These are phyloP conservation scores for Pleurotus tuber-regium DNA, from an alignment of 768 basidiomycete species.

Conservation along the genomic window DNA sequence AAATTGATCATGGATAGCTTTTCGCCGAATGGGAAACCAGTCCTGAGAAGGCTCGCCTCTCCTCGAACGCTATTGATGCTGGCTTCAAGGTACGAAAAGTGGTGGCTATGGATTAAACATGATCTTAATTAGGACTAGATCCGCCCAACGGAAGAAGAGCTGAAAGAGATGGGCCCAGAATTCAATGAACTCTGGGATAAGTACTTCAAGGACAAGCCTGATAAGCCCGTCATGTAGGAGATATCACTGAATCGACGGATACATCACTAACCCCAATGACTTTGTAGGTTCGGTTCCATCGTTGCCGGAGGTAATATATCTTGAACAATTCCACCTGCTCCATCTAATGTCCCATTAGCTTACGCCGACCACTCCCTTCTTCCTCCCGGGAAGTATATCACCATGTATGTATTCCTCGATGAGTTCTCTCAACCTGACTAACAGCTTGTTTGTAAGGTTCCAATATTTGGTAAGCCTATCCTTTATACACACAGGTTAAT, in stretches of 20 bases:
- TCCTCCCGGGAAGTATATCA: slow-evolving; percentile 70
- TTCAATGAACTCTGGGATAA: slow-evolving; percentile 65
- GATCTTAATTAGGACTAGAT: slow-evolving; percentile 36
- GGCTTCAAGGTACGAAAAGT: slow-evolving; percentile 56
- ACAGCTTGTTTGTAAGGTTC: slow-evolving; percentile 37
- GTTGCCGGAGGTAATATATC: slow-evolving; percentile 51
- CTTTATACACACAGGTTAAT: not conserved
- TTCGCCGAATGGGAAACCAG: slow-evolving; percentile 65
- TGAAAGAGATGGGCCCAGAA: slow-evolving; percentile 78
- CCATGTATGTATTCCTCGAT: slow-evolving; percentile 41
- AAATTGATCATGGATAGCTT: too few species aligned
- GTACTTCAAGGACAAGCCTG: slow-evolving; percentile 79
- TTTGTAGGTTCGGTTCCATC: slow-evolving; percentile 57
- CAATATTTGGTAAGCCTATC: slow-evolving; percentile 50
- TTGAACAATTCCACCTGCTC: too few species aligned
- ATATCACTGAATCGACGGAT: too few species aligned
- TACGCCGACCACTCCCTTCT: slow-evolving; percentile 71
- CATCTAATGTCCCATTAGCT: slow-evolving; percentile 37
- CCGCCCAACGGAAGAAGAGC: slow-evolving; percentile 64
- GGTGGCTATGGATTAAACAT: not conserved
- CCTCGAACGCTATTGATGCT: slow-evolving; percentile 73
- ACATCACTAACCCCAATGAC: too few species aligned
- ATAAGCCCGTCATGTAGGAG: slow-evolving; percentile 72
- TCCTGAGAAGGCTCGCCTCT: slow-evolving; percentile 64
- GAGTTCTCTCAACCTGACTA: not conserved